A percentile compares a stretch with the other conserved stretches of the same genome.
phyloP scores from a whole-genome alignment of 2,329 filamentous ascomycete genomes.

The Cordyceps farinosa region DNA sequence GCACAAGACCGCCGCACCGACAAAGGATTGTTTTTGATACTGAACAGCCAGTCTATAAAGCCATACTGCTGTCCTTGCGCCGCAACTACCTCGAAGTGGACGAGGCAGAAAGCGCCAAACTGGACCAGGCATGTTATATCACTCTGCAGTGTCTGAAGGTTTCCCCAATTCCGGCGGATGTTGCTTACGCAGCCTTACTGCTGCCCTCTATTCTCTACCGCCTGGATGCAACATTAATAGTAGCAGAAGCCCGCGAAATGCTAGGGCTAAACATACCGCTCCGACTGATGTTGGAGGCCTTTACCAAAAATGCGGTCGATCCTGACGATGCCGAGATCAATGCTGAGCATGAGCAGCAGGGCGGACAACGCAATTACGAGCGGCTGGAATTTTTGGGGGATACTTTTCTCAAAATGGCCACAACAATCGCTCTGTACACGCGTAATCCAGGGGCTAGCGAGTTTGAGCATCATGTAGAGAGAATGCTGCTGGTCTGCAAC shows the following conservation, averaged over 20 bases:
- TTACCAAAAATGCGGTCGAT: conserved; percentile 91
- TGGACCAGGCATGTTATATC: conserved; percentile 53
- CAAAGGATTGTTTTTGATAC: conserved; percentile 52
- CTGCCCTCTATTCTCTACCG: conserved; percentile 84
- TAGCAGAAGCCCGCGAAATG: conserved; percentile 66
- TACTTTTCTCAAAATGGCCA: conserved; percentile 92
- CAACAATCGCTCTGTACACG: conserved; percentile 81
- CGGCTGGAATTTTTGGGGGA: conserved; percentile 91
- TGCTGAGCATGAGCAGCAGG: conserved; percentile 81
- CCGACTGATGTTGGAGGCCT: conserved; percentile 74
- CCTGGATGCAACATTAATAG: conserved; percentile 77
- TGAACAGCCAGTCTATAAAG: conserved; percentile 78
- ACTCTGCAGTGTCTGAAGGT: conserved; percentile 74
- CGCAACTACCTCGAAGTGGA: conserved; percentile 74
- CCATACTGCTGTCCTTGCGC: conserved; percentile 69
- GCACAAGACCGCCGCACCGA: conserved; percentile 61
- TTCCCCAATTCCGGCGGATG: conserved; percentile 67
- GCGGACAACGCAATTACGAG: conserved; percentile 77
- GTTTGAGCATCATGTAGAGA: conserved; percentile 81
- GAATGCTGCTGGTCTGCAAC: conserved; percentile 91
- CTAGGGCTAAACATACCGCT: conserved; percentile 64
- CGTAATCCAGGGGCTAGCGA: conserved; percentile 75
- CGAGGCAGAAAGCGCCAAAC: conserved; percentile 33
- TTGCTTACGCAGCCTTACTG: conserved; percentile 70
- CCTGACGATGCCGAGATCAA: conserved; percentile 68